A percentile compares a stretch with the other conserved stretches of the same genome.
Conservation (phyloP, 2,329 filamentous ascomycete species). For the Pseudocercospora musae region DNA sequence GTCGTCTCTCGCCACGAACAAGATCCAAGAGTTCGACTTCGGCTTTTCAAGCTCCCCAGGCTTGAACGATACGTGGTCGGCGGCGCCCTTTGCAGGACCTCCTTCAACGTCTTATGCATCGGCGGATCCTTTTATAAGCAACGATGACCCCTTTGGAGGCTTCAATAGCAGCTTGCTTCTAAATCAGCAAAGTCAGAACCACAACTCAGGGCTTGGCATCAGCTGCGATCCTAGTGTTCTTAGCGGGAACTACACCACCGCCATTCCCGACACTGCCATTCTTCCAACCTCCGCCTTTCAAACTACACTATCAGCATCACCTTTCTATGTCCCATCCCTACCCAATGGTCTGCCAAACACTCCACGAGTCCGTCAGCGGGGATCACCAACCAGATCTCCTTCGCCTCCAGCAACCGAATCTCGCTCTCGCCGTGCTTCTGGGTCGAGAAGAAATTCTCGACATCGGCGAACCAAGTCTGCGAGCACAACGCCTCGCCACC, state of each 20-base stretch:
- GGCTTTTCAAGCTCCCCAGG: conserved; percentile 30
- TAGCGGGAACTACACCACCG: conserved; percentile 21
- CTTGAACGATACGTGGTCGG: conserved; percentile 19
- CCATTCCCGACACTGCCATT: conserved; percentile 10
- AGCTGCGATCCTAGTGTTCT: conserved; percentile 33
- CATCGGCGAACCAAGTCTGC: conserved; percentile 31
- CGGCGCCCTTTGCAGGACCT: conserved; percentile 21
- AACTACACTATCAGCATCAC: conserved; percentile 13
- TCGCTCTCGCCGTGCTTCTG: conserved; percentile 21
- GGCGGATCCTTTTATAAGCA: conserved; percentile 17
- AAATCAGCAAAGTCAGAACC: conserved; percentile 13
- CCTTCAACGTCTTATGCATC: conserved; percentile 10
- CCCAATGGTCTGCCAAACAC: conserved; percentile 29
- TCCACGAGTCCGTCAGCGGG: conserved; percentile 7
- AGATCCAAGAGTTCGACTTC: conserved; percentile 34
- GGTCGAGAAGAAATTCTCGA: conserved; percentile 23
- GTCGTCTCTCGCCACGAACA: conserved; percentile 25
- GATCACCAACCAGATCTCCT: conserved; percentile 18
- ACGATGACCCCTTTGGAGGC: conserved; percentile 23
- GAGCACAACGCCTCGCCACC: conserved; percentile 26
- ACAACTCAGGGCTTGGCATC: conserved; percentile 33
- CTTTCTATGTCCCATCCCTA: conserved; percentile 21
- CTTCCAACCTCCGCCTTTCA: conserved; percentile 14
- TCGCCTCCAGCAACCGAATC: conserved; percentile 29
- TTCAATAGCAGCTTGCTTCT: conserved; percentile 13